Evolutionary conservation across 1,284 basidiomycete genomes (phyloP).

Genomic region (Erythrobasidium hasegawianum): DNA sequence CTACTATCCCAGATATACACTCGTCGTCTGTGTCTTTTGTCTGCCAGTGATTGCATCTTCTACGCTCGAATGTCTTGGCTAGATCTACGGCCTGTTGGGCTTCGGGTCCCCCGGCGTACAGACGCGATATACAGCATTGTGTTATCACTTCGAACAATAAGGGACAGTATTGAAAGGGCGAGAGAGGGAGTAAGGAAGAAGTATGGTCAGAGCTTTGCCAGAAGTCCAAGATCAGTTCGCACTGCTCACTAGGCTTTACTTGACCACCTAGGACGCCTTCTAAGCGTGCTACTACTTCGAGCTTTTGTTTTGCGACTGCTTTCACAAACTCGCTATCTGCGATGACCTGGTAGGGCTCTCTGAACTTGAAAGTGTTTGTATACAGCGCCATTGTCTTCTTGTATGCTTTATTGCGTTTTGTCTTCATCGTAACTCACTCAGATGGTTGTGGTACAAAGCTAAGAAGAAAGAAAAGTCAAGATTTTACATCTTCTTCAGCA

Average conservation of each 20-base stretch:
- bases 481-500: neutral
- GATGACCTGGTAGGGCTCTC: conserved; percentile 70
- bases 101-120: conserved; percentile 71
- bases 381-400: conserved; percentile 87
- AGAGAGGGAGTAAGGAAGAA: neutral
- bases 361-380: conserved; percentile 74
- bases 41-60: conserved; percentile 90
- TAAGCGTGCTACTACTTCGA: conserved; percentile 71
- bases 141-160: conserved; percentile 76
- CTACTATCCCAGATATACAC: conserved; percentile 78
- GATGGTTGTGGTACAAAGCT: neutral
- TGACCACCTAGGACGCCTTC: conserved; percentile 70
- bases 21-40: conserved; percentile 62
- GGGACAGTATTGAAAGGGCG: neutral
- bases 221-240: neutral
- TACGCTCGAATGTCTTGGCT: conserved; percentile 85
- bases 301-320: conserved; percentile 62
- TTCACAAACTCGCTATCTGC: conserved; percentile 83
- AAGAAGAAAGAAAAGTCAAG: neutral
- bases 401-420: conserved; percentile 87
- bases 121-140: conserved; percentile 85
- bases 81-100: conserved; percentile 73
- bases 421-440: conserved; percentile 62
- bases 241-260: conserved; percentile 74
- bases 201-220: neutral